phyloP scores from a whole-genome alignment of 345 rosid species.

The Aquilaria sinensis region DNA sequence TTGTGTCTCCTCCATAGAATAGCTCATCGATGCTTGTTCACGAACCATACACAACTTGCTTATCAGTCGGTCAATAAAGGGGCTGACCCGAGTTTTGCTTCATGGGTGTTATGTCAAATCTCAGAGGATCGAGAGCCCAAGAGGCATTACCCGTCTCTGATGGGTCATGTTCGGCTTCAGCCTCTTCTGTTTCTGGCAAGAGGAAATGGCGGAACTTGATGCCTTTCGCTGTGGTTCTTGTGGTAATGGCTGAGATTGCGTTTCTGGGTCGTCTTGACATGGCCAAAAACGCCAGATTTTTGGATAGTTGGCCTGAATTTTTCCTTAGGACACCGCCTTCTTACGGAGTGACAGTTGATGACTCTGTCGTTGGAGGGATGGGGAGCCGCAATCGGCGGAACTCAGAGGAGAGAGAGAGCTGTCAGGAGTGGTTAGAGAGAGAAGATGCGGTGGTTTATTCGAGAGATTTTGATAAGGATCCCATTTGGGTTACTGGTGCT shows the following conservation, averaged over 20 bases:
- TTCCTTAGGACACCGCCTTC: slow-evolving; percentile 25
- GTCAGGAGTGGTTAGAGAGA: slow-evolving; percentile 68
- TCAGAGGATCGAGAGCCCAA: slow-evolving; percentile 42
- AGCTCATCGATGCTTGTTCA: too few species aligned
- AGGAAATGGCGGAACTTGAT: slow-evolving; percentile 51
- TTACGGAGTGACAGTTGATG: slow-evolving; percentile 5
- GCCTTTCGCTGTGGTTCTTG: slow-evolving; percentile 54
- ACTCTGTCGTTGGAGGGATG: background rate
- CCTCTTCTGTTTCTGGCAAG: slow-evolving; percentile 17
- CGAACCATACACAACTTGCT: too few species aligned
- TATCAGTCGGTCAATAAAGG: too few species aligned
- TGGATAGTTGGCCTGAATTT: slow-evolving; percentile 64
- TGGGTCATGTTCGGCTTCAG: slow-evolving; percentile 23
- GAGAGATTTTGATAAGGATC: slow-evolving; percentile 65
- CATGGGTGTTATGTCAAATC: slow-evolving; percentile 54
- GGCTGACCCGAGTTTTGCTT: slow-evolving; percentile 5
- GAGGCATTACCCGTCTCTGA: slow-evolving; percentile 25
- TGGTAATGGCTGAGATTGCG: slow-evolving; percentile 62
- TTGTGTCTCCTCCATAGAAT: too few species aligned
- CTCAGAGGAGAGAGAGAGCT: slow-evolving; percentile 24
- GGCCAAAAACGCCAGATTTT: slow-evolving; percentile 43
- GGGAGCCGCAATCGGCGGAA: slow-evolving; percentile 6
- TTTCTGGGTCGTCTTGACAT: slow-evolving; percentile 72
- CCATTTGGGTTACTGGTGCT: slow-evolving; percentile 48
- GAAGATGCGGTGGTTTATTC: slow-evolving; percentile 52